Evolutionary conservation across 371 early-diverging fungal genomes (phyloP).

Genomic region (Mortierella sp.): DNA sequence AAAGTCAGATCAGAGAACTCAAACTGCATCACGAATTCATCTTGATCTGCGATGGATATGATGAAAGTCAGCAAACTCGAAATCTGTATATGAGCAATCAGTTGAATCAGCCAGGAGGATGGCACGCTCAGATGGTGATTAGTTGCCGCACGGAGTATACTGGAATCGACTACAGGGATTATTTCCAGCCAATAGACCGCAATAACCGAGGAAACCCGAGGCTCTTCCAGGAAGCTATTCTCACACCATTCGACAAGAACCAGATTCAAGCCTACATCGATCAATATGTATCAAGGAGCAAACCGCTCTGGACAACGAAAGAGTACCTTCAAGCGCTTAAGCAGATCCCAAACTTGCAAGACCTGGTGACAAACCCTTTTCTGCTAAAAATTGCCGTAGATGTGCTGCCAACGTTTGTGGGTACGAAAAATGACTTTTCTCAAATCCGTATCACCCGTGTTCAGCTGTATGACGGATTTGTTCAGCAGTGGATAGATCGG

Average conservation of each 20-base stretch:
- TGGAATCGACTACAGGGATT: no score
- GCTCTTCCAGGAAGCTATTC: slow-evolving; percentile 7
- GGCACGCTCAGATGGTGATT: slow-evolving; percentile 16
- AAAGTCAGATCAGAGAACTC: slow-evolving; percentile 2
- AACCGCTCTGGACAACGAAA: not conserved
- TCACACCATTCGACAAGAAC: slow-evolving; percentile 7
- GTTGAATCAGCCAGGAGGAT: slow-evolving; percentile 12
- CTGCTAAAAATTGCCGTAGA: slow-evolving; percentile 14
- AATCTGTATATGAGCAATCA: slow-evolving; percentile 15
- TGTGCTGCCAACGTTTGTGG: slow-evolving; percentile 1
- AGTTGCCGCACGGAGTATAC: slow-evolving; percentile 18
- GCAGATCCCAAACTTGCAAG: slow-evolving; percentile 7
- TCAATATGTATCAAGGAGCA: not conserved
- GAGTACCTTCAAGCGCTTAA: slow-evolving; percentile 12
- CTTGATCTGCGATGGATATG: slow-evolving; percentile 7
- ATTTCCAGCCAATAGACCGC: not conserved
- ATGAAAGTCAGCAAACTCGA: slow-evolving; percentile 2
- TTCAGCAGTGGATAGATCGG: slow-evolving; percentile 1
- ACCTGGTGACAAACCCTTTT: slow-evolving; percentile 23
- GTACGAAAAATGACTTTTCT: not conserved
- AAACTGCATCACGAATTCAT: slow-evolving; percentile 12
- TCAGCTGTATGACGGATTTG: slow-evolving; percentile 12
- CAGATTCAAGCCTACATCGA: slow-evolving; percentile 18
- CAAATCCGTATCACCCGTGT: not conserved
- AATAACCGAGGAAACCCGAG: not conserved